phyloP scores from a whole-genome alignment of 2,329 filamentous ascomycete species.

The Ceratocystis variospora region DNA sequence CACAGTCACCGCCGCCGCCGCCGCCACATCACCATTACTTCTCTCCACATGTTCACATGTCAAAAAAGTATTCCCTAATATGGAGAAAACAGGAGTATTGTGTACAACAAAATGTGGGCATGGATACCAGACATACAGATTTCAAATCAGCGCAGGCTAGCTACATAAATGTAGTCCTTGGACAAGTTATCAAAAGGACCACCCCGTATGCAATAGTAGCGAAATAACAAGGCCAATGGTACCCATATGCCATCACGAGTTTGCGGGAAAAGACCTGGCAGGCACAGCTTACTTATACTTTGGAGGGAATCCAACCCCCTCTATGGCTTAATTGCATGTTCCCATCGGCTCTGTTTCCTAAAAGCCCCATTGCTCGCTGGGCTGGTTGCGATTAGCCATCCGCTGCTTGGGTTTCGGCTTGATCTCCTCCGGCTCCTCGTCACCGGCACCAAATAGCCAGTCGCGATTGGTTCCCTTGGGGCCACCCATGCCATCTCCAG shows the following conservation, averaged over 20 bases:
- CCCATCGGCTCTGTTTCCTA: constrained; percentile 23
- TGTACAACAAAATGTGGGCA: not conserved
- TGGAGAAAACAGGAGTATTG: not conserved
- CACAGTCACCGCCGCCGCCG: not conserved
- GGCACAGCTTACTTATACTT: not conserved
- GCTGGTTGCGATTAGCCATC: constrained; percentile 30
- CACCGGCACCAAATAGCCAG: constrained; percentile 46
- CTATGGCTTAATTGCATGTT: not conserved
- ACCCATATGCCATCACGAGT: not conserved
- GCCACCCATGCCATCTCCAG: constrained; percentile 54
- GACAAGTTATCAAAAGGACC: not conserved
- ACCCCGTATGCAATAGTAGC: not conserved
- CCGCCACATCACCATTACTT: not conserved
- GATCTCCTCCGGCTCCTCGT: constrained; percentile 26
- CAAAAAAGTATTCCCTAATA: not conserved
- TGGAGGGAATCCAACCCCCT: not conserved
- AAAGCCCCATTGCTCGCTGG: constrained; percentile 35
- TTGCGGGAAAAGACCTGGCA: not conserved
- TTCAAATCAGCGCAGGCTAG: not conserved
- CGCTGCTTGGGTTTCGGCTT: constrained; percentile 23
- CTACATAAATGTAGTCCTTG: not conserved
- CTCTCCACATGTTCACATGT: constrained; percentile 3
- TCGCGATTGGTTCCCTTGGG: constrained; percentile 39
- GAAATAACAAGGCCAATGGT: not conserved
- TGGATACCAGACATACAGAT: not conserved